Conservation (phyloP, 495 filamentous ascomycete species). For the Neurospora hispaniola region DNA sequence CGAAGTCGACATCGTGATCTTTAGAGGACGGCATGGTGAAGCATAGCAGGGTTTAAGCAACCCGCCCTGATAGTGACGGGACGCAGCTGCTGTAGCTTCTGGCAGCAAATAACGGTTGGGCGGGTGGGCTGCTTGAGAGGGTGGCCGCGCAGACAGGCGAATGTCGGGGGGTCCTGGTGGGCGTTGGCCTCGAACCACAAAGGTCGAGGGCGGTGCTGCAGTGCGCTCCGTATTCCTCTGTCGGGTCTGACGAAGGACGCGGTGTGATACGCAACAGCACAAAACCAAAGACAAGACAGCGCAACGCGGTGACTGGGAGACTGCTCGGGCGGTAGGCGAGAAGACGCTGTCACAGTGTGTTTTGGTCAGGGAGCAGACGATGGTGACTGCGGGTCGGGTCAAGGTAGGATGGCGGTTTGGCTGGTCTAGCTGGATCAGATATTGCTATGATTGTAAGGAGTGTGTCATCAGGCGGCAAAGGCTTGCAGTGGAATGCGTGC, state of each 20-base stretch:
- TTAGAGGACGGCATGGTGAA: constrained; percentile 35
- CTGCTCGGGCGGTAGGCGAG: background rate
- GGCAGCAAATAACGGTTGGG: background rate
- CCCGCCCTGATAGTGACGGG: constrained; percentile 15
- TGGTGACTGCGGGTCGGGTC: background rate
- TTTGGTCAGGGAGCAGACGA: background rate
- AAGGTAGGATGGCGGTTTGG: background rate
- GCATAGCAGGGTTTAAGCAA: constrained; percentile 25
- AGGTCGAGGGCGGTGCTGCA: background rate
- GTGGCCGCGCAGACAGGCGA: background rate
- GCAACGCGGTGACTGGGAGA: background rate
- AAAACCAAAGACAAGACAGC: background rate
- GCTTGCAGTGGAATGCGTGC: background rate
- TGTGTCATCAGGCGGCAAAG: background rate
- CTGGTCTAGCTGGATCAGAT: background rate
- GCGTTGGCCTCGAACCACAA: background rate
- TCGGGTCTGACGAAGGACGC: constrained; percentile 1
- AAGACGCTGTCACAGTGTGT: background rate
- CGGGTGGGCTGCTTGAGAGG: background rate
- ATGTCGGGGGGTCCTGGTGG: background rate
- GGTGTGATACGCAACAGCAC: constrained; percentile 1
- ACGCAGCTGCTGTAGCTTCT: constrained; percentile 7
- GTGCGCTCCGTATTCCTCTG: background rate
- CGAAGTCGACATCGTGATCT: constrained; percentile 29
- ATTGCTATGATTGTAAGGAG: background rate